phyloP scores from a whole-genome alignment of 306 rosid species.

The Calophaca sinica region DNA sequence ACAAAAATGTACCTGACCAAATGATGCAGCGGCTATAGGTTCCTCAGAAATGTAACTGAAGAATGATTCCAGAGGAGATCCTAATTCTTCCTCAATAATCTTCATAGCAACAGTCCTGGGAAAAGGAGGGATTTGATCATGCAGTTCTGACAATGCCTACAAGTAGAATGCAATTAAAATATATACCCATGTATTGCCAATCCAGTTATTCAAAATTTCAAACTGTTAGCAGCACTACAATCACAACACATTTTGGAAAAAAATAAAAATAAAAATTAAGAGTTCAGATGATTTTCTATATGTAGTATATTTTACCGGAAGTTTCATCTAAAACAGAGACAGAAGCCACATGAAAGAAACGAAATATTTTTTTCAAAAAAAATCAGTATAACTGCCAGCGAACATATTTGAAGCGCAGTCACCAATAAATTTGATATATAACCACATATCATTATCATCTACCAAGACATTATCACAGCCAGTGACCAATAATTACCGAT shows the following conservation, averaged over 20 bases:
- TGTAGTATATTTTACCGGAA: neutral
- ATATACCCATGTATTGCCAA: constrained; percentile 34
- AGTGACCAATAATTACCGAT: constrained; percentile 14
- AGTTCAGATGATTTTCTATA: constrained; percentile 22
- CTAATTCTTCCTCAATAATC: constrained; percentile 87
- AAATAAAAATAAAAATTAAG: constrained; percentile 13
- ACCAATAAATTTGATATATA: constrained; percentile 17
- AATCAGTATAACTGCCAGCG: constrained; percentile 19
- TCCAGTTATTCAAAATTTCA: constrained; percentile 42
- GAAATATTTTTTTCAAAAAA: constrained; percentile 6
- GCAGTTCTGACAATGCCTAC: constrained; percentile 92
- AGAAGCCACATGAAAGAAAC: constrained; percentile 31
- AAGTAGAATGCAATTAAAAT: constrained; percentile 52
- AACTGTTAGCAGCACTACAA: constrained; percentile 37
- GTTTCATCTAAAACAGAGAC: constrained; percentile 31
- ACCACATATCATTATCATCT: constrained; percentile 39
- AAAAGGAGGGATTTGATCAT: constrained; percentile 95
- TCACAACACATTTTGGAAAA: constrained; percentile 8
- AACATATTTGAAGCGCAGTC: constrained; percentile 25
- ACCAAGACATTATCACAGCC: constrained; percentile 11
- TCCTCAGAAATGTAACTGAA: constrained; percentile 84
- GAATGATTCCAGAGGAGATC: constrained; percentile 74
- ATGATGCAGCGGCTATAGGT: constrained; percentile 96
- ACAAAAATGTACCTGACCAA: constrained; percentile 83
- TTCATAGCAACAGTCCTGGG: constrained; percentile 83